A percentile compares a stretch with the other conserved stretches of the same genome.
phyloP scores from a whole-genome alignment of 768 basidiomycete genomes.

The Termitomyces sp. region DNA sequence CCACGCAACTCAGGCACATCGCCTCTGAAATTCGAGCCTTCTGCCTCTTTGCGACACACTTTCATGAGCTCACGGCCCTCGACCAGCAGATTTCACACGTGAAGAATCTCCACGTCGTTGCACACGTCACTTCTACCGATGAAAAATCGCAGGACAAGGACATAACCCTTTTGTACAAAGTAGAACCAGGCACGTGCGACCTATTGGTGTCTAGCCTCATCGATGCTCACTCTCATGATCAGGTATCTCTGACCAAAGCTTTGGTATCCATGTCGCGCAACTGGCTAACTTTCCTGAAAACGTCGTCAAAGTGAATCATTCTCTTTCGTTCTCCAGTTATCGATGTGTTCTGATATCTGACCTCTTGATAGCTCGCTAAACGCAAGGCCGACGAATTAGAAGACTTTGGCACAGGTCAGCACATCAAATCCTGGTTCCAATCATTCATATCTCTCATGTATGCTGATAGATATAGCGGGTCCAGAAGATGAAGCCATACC shows the following conservation, averaged over 20 bases:
- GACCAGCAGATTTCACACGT: conserved; percentile 85
- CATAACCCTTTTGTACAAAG: conserved; percentile 92
- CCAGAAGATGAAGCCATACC: conserved; percentile 41
- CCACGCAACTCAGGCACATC: conserved; percentile 62
- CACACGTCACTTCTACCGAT: conserved; percentile 83
- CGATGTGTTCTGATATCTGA: not conserved
- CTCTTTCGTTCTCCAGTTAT: not conserved
- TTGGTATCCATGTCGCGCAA: conserved; percentile 96
- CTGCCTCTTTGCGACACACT: conserved; percentile 96
- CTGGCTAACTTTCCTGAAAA: conserved; percentile 97
- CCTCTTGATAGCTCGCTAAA: conserved; percentile 66
- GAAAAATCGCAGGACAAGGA: conserved; percentile 63
- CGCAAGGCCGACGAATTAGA: conserved; percentile 90
- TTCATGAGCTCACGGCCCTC: conserved; percentile 93
- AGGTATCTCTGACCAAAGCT: conserved; percentile 96
- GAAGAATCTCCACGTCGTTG: conserved; percentile 93
- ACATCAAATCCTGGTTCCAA: not conserved
- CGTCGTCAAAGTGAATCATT: conserved; percentile 72
- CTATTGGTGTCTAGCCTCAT: not conserved
- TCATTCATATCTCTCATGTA: not conserved
- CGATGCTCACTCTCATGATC: not conserved
- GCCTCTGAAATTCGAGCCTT: conserved; percentile 90
- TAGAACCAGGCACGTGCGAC: conserved; percentile 70
- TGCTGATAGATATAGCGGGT: conserved; percentile 1
- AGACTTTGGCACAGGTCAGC: conserved; percentile 56